Base-by-base conservation (phyloP, 1,284 basidiomycete species). In the Cryptococcus sp. region DNA sequence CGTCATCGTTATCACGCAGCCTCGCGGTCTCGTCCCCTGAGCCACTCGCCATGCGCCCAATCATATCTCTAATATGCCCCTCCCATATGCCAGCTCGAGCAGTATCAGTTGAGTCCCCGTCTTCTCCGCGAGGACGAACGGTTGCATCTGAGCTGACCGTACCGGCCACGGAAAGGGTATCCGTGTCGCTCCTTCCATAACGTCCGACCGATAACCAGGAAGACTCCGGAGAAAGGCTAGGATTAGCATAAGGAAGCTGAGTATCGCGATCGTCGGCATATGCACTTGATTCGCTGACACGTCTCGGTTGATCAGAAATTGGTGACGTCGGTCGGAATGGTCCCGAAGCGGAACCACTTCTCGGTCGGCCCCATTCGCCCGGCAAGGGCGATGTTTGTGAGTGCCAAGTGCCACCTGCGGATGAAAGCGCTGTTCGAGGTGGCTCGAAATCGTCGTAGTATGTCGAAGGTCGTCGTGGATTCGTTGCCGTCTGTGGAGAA, bases 11-110 rank as follows among this genome's bases (percentile, higher is more conserved):
- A 20, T 57, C 60, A 19, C 25, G 27, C 4, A 54, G 42, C 40
- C 57, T 40, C 17, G 48, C 47, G 11, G 61, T 62, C 11, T 50
- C 48, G 15, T 62, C 54, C 47, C 65, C 44, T 55, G 52, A 27
- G 47, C 47, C 15, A 45, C 56, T 56, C 22, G 47, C 56, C 47
- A 53, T 54, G 40, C 51, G 54, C 31, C 62, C 58, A 11, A 60
- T 59, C 67, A 73, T 67, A 16, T 64, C 59, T 5, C 59, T 42
- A 35, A 75, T 53, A 38, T 68, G 68, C 16, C 53, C 47, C 15
- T 58, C 57, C 67, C 72, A 74, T 50, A 72, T 65, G 13, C 70
- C 65, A n/a, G 70, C 70, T 25, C 66, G 54, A 10, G 71, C 72
- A 3, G 74, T 75, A 47, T 71, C 68, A 1, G 64, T 69, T 42